Base-by-base conservation (phyloP, 2,329 filamentous ascomycete species). In the Gnomoniopsis smithogilvyi region DNA sequence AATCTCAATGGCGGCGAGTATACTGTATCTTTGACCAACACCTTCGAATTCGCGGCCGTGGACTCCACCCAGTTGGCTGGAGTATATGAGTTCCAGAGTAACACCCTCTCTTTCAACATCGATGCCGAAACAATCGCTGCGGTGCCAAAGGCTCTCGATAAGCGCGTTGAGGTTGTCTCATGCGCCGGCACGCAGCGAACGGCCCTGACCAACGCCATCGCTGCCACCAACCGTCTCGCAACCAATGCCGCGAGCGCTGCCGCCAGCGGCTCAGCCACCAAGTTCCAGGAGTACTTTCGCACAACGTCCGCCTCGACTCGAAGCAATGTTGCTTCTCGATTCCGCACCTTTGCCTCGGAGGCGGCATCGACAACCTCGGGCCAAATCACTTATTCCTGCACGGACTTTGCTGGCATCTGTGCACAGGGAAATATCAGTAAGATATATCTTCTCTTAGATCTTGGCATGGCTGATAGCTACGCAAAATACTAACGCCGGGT, bases 221-320 rank as follows among this genome's bases (percentile, higher is more conserved):
- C 45, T 4, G 46, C 45, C 36, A 51, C 46, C 24, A 41, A 56
- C 33, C 54, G 46, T 19, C 54, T 51, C 3, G 38, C 54, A 3
- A 45, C 45, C 2, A 22, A 10, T 22, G 54, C 54, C 19, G 54
- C 54, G 46, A 51, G 6, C 22, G 54, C 54, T 12, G 54, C 54
- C 11, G 15, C 33, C 19, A 51, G 54, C 22, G 54, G 54, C 24
- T 50, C 45, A 11, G 11, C 54, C 21, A 43, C 54, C 22, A 56
- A 56, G 54, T 56, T 56, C 54, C 48, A 17, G 46, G 54, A 56
- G 47, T 56, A 56, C 45, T 56, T 56, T 34, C 45, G 45, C 46
- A 51, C 47, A 36, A 56, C 54, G 36, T 38, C 54, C 15, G 47
- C 54, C 22, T 50, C 54, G 1, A 50, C 45, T 12, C 54, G 54